A percentile compares a stretch with the other conserved stretches of the same genome.
Conservation (phyloP, 768 basidiomycete genomes). For the Tubosaeta sp. region DNA sequence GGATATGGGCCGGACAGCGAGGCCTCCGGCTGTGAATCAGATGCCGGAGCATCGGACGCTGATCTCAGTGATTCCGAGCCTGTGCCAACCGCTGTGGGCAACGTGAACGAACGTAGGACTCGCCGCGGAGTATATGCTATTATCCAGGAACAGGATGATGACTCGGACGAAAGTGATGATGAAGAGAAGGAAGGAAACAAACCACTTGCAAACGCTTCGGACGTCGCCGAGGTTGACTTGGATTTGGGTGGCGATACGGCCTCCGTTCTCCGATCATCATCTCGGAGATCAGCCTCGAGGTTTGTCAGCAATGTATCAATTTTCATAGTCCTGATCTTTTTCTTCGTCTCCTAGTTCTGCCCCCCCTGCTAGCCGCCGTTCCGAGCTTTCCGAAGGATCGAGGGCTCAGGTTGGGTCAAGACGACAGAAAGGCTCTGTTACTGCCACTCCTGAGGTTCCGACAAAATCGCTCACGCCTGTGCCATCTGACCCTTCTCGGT, state of each 20-base stretch:
- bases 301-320: constrained; percentile 11
- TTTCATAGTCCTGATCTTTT: constrained; percentile 10
- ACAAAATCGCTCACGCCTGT: constrained; percentile 38
- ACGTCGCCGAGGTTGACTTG: constrained; percentile 49
- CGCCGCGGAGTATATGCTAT: constrained; percentile 80
- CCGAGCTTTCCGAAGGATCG: constrained; percentile 18
- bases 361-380: constrained; percentile 28
- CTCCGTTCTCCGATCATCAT: constrained; percentile 16
- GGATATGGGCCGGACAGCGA: constrained; percentile 63
- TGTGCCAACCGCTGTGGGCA: constrained; percentile 46
- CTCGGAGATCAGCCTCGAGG: constrained; percentile 23
- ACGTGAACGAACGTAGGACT: constrained; percentile 76
- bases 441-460: constrained; percentile 45
- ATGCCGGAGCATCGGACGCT: constrained; percentile 36
- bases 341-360: constrained; percentile 14
- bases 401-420: constrained; percentile 48
- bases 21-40: constrained; percentile 43
- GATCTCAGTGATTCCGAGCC: constrained; percentile 38
- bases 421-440: constrained; percentile 43
- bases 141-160: constrained; percentile 52
- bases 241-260: constrained; percentile 37
- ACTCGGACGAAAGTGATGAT: constrained; percentile 60
- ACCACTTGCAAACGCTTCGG: constrained; percentile 43
- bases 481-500: constrained; percentile 29
- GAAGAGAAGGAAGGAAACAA: constrained; percentile 46